phyloP scores from a whole-genome alignment of 768 basidiomycete species.

The Xanthoconium purpureum region DNA sequence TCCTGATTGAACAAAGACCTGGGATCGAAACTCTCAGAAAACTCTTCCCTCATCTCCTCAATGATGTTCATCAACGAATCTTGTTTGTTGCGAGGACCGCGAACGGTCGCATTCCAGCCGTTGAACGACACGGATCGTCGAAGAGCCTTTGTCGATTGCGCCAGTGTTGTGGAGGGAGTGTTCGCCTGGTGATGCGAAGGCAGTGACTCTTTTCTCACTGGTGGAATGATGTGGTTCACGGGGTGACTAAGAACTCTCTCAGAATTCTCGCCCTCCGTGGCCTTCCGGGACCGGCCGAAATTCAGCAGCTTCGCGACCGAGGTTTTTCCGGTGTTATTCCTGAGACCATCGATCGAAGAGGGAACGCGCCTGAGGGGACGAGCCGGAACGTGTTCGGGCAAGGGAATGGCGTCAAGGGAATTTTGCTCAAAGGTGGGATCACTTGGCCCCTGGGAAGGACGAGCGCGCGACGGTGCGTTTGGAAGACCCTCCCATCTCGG shows the following conservation, averaged over 20 bases:
- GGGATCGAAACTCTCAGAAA: slow-evolving; percentile 15
- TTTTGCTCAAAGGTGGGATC: slow-evolving; percentile 5
- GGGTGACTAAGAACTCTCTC: slow-evolving; percentile 19
- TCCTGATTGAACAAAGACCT: slow-evolving; percentile 13
- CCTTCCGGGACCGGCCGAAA: not conserved
- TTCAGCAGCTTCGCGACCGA: slow-evolving; percentile 7
- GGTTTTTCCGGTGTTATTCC: slow-evolving; percentile 1
- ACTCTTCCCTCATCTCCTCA: slow-evolving; percentile 20
- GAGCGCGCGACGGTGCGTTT: not conserved
- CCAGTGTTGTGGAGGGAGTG: not conserved
- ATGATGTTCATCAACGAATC: slow-evolving; percentile 16
- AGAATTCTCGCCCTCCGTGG: not conserved
- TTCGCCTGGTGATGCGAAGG: not conserved
- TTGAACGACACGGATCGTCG: slow-evolving; percentile 29
- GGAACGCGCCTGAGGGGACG: slow-evolving; percentile 12
- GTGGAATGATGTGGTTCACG: slow-evolving; percentile 5
- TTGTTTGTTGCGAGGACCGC: not conserved
- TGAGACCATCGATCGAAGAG: slow-evolving; percentile 1
- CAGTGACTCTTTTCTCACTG: slow-evolving; percentile 16
- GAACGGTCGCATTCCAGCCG: slow-evolving; percentile 3
- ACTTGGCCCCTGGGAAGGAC: not conserved
- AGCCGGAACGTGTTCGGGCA: not conserved
- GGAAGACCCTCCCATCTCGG: slow-evolving; percentile 2
- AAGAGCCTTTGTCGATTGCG: slow-evolving; percentile 1
- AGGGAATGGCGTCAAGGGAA: slow-evolving; percentile 11